These are phyloP conservation scores for Striga hermonthica DNA, from an alignment of 305 asterid species.

Conservation along the genomic window DNA sequence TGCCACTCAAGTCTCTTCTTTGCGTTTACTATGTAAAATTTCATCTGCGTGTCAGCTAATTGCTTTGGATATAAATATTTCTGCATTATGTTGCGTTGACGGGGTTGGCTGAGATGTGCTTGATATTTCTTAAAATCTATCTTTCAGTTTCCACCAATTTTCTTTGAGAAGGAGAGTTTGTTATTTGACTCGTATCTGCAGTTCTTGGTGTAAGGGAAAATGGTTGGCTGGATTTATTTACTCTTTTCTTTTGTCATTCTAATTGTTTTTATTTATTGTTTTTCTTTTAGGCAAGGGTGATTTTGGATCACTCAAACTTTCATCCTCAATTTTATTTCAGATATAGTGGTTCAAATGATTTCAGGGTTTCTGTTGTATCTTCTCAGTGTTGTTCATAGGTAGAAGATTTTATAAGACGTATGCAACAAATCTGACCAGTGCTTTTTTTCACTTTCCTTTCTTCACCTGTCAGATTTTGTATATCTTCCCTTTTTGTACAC, in stretches of 20 bases:
- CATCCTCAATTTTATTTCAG: slow-evolving; percentile 26
- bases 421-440: slow-evolving; percentile 36
- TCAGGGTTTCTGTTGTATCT: slow-evolving; percentile 35
- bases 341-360: slow-evolving; percentile 35
- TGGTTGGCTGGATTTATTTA: not conserved
- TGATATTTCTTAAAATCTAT: slow-evolving; percentile 12
- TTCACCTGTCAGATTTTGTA: slow-evolving; percentile 18
- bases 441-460: slow-evolving; percentile 28
- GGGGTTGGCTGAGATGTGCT: slow-evolving; percentile 6
- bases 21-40: not conserved
- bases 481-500: slow-evolving; percentile 21
- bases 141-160: slow-evolving; percentile 1
- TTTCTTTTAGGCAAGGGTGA: slow-evolving; percentile 7
- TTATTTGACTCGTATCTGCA: slow-evolving; percentile 2
- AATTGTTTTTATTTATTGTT: slow-evolving; percentile 6
- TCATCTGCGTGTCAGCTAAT: too few species aligned
- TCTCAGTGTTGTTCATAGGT: slow-evolving; percentile 42
- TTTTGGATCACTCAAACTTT: slow-evolving; percentile 19
- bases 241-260: not conserved
- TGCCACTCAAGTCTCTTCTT: slow-evolving; percentile 4
- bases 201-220: not conserved
- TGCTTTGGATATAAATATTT: not conserved
- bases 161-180: slow-evolving; percentile 8
- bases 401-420: slow-evolving; percentile 42
- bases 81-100: slow-evolving; percentile 6